Conservation (phyloP, 73 alveolate species). For the Paramecium caudatum region DNA sequence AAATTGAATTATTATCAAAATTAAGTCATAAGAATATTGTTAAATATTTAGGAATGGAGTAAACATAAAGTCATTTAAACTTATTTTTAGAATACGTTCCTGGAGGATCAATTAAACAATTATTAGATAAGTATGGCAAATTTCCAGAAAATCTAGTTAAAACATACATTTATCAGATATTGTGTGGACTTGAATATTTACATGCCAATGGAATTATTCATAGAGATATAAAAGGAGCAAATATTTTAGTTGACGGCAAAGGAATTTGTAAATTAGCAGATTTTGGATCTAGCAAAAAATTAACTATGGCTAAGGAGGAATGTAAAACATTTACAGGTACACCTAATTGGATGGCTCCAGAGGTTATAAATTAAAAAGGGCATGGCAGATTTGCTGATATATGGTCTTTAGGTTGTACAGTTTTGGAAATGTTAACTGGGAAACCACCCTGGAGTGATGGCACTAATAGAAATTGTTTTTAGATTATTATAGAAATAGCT, state of each 20-base stretch:
- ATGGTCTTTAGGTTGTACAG: constrained; percentile 96
- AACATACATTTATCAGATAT: constrained; percentile 81
- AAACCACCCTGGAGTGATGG: constrained; percentile 85
- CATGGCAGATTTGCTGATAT: constrained; percentile 93
- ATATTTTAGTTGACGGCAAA: constrained; percentile 84
- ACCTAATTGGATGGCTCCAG: constrained; percentile 99
- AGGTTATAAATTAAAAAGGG: constrained; percentile 87
- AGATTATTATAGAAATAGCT: constrained; percentile 66
- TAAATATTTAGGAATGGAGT: constrained; percentile 85
- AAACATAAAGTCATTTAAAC: constrained; percentile 80
- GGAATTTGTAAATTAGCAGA: constrained; percentile 86
- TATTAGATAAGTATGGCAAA: constrained; percentile 83
- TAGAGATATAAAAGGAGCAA: constrained; percentile 97
- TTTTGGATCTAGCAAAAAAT: constrained; percentile 84
- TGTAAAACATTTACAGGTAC: constrained; percentile 93
- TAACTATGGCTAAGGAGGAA: constrained; percentile 76
- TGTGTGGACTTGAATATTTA: constrained; percentile 91
- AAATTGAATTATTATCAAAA: constrained; percentile 82
- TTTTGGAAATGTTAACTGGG: constrained; percentile 95
- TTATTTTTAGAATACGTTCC: constrained; percentile 87
- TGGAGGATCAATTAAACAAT: constrained; percentile 87
- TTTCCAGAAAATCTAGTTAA: constrained; percentile 83
- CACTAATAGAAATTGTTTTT: constrained; percentile 34
- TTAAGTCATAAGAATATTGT: constrained; percentile 87
- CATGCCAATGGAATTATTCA: constrained; percentile 92